phyloP scores from a whole-genome alignment of 139 green algal genomes.

The Edaphochlamys debaryana region DNA sequence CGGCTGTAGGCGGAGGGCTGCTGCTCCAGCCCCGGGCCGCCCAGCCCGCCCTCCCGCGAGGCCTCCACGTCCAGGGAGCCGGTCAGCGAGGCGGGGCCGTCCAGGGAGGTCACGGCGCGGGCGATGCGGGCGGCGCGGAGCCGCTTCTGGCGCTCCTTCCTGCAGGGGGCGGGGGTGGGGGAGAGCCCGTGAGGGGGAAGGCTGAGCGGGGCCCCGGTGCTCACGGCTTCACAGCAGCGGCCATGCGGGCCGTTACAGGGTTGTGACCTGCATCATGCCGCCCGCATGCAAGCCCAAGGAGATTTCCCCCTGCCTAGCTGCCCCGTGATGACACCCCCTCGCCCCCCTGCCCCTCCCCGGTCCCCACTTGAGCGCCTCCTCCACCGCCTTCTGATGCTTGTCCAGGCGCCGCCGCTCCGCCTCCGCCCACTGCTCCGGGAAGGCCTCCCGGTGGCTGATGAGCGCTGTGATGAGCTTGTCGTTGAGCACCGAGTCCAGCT shows the following conservation, averaged over 20 bases:
- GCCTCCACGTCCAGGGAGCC: neutral
- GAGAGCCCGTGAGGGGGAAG: no score
- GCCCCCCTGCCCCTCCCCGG: no score
- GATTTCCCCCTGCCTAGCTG: no score
- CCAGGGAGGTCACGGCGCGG: slow-evolving; percentile 22
- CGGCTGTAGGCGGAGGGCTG: slow-evolving; percentile 12
- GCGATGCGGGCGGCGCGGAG: slow-evolving; percentile 34
- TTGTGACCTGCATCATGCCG: no score
- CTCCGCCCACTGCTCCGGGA: slow-evolving; percentile 47
- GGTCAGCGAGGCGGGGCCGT: neutral
- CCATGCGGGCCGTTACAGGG: no score
- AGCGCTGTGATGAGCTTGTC: slow-evolving; percentile 44
- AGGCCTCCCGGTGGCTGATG: slow-evolving; percentile 43
- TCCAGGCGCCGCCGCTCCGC: slow-evolving; percentile 37
- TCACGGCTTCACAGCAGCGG: no score
- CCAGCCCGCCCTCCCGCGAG: neutral
- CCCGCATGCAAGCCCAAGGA: no score
- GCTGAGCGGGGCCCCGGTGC: no score
- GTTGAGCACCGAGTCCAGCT: slow-evolving; percentile 48
- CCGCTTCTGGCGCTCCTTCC: slow-evolving; percentile 48
- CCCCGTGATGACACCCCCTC: neutral
- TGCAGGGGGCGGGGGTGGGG: no score
- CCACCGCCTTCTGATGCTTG: slow-evolving; percentile 11
- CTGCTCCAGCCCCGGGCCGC: neutral
- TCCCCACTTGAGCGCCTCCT: slow-evolving; percentile 49